Conservation (phyloP, 176 grass and related monocot species). For the Triticum turgidum region DNA sequence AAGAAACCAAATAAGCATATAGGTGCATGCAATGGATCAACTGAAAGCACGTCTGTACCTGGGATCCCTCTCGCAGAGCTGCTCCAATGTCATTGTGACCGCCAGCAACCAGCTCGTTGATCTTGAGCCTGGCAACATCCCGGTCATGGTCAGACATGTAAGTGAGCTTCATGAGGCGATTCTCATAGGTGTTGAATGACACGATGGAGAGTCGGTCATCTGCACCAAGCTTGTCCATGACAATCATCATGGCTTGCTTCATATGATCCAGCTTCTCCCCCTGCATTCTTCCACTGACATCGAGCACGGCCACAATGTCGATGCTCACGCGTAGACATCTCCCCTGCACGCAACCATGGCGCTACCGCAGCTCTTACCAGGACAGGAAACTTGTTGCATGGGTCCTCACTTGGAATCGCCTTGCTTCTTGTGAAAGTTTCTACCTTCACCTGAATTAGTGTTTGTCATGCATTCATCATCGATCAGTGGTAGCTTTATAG, state of each 20-base stretch:
- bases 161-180: background rate
- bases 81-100: background rate
- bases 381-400: background rate
- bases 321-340: background rate
- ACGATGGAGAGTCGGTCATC: slow-evolving; percentile 24
- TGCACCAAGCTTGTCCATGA: background rate
- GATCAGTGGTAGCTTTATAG: background rate
- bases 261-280: background rate
- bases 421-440: background rate
- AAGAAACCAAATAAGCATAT: background rate
- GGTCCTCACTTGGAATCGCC: background rate
- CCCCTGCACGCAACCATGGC: rapidly evolving
- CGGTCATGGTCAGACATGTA: background rate
- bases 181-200: background rate
- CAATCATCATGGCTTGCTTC: background rate
- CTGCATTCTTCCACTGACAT: background rate
- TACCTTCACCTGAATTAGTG: background rate
- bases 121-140: background rate
- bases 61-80: background rate
- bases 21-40: background rate
- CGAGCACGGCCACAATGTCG: slow-evolving; percentile 11
- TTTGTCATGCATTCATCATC: background rate
- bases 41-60: background rate
- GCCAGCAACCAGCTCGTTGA: background rate
- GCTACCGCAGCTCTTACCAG: background rate